Base-by-base conservation (phyloP, 192 early-diverging fungal species). In the Backusella liffmaniae region DNA sequence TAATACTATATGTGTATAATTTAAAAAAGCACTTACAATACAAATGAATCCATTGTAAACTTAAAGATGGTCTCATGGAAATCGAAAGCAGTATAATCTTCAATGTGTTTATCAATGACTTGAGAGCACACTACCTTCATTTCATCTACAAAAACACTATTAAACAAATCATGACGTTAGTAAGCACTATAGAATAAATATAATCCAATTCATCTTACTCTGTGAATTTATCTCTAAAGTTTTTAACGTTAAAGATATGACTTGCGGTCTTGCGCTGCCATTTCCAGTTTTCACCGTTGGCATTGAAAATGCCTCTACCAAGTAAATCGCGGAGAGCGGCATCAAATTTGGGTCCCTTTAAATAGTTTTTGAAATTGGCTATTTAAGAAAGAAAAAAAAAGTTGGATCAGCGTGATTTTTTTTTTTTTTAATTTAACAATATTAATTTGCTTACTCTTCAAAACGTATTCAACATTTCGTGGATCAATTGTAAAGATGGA, bases 261-360 rank as follows among this genome's bases (percentile, higher is more conserved):
- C 66, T 51, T 7, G 80, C 80, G 8, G 82, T 77, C 72, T 93
- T 91, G 32, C 91, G 81, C 32, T 91, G 90, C 4, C 70, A 75
- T 32, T 82, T 82, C 91, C 92, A 93, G 3, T 73, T 69, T 9
- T 89, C 87, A 16, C 92, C 92, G 78, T 93, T 92, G 1, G 85
- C 80, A 79, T 89, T 91, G 76, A 93, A 93, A 75, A 93, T 93
- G 15, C 92, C 92, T 62, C 85, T 79, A 2, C 92, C 92, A 9
- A 93, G 76, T 21, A 92, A 76, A 35, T 86, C 84, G n/a, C 85
- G 80, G 36, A 86, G 80, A 34, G 78, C 77, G 12, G 56, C 71
- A 18, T 83, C 77, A 30, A 88, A 86, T 32, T 68, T 73, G 1
- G 83, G 78, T 5, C 85, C 82, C 62, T 82, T 82, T 62, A 65